Base-by-base conservation (phyloP, 805 yeast species). In the Sugiyamaella chiloensis region DNA sequence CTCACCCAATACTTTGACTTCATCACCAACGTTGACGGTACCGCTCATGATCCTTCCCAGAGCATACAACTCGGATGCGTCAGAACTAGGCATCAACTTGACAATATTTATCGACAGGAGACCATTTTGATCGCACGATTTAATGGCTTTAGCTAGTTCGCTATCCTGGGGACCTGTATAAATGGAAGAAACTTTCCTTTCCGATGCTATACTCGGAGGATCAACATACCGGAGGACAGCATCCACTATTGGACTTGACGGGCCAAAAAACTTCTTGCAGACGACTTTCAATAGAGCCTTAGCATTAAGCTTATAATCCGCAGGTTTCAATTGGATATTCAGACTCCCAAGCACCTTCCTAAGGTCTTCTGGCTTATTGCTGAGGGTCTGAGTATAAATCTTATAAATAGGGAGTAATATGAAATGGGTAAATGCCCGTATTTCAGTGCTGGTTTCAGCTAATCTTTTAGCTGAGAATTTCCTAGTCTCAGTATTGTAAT, bases 321-420 rank as follows among this genome's bases (percentile, higher is more conserved):
- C 27, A 4, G 61, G 61, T 42, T 56, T 58, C 42, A 64, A 44
- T 19, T 79, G 65, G 3, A 74, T 71, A 47, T 83, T 80, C 16
- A 78, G 66, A 1, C 69, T 57, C 58, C 71, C 68, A n/a, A 87
- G 62, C 19, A 76, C 61, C 2, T 50, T 47, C 7, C 73, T 60
- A 14, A 87, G 60, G 0, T 67, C 67, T 3, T 65, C 62, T 2
- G 76, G 65, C 14, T 76, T 75, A 29, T 75, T 70, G 0, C 87
- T 72, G 8, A 91, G 59, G 0, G 85, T 71, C 42, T 78, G 73
- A 0, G 87, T 72, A 30, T 82, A 66, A 6, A 90, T 61, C 61
- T 91, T 90, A 67, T 89, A 91, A 9, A 91, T 58, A 2, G 98
- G 99, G 21, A 79, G 80, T 6, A 89, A 66, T 5, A 93, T 73